Conservation (phyloP, 192 early-diverging fungal genomes). For the Backusella macrospora region DNA sequence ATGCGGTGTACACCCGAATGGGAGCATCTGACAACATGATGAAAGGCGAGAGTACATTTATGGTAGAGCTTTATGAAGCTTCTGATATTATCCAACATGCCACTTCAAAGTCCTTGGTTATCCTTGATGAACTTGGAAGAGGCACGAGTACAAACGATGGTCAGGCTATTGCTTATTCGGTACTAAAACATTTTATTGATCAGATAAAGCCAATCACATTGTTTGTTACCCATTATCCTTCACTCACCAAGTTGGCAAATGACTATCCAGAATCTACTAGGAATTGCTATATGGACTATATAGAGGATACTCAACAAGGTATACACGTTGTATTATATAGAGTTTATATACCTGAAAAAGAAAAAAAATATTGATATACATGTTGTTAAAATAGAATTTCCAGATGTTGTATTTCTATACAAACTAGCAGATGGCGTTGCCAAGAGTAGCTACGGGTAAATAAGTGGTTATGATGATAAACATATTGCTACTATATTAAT, state of each 20-base stretch:
- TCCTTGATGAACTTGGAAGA: constrained; percentile 83
- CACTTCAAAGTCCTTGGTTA: constrained; percentile 61
- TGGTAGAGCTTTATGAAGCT: constrained; percentile 79
- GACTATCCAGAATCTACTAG: constrained; percentile 36
- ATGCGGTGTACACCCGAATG: constrained; percentile 74
- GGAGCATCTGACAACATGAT: constrained; percentile 73
- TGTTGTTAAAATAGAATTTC: constrained; percentile 18
- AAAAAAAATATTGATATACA: constrained; percentile 15
- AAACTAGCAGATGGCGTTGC: constrained; percentile 66
- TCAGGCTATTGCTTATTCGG: constrained; percentile 67
- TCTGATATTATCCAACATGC: constrained; percentile 71
- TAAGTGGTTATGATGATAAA: background rate
- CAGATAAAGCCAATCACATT: constrained; percentile 55
- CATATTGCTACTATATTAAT: too few species aligned
- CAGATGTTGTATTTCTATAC: constrained; percentile 69
- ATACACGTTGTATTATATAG: background rate
- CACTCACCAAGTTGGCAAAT: constrained; percentile 51
- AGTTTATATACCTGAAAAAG: background rate
- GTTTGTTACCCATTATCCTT: constrained; percentile 86
- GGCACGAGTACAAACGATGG: constrained; percentile 81
- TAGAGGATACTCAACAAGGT: constrained; percentile 42
- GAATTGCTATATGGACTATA: constrained; percentile 58
- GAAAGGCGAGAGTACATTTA: constrained; percentile 73
- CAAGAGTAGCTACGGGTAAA: constrained; percentile 67
- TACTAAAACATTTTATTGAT: constrained; percentile 58